Evolutionary conservation across 257 asterid species (phyloP).

Genomic region (Rubia yunnanensis): DNA sequence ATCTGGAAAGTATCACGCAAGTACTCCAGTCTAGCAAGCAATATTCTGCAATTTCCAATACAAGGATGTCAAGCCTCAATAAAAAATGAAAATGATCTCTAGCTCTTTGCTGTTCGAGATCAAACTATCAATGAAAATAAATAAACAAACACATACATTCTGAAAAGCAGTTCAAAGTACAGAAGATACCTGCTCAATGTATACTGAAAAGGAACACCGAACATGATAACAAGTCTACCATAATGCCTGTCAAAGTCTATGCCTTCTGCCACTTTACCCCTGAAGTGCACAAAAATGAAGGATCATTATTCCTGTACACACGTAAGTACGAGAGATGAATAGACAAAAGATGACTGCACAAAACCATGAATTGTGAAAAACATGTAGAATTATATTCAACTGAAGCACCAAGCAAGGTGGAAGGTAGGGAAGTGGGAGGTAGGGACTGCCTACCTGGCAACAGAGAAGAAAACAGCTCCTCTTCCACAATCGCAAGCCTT

Average conservation of each 20-base stretch:
- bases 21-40: slow-evolving; percentile 88
- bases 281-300: slow-evolving; percentile 23
- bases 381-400: not conserved
- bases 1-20: slow-evolving; percentile 93
- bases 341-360: not conserved
- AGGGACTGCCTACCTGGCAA: slow-evolving; percentile 61
- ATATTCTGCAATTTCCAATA: slow-evolving; percentile 50
- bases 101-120: not conserved
- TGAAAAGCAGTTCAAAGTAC: not conserved
- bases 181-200: slow-evolving; percentile 66
- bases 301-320: slow-evolving; percentile 1
- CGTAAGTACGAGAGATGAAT: not conserved
- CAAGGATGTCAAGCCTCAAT: slow-evolving; percentile 4
- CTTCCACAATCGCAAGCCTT: slow-evolving; percentile 99
- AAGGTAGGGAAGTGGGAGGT: not conserved
- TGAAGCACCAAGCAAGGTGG: not conserved
- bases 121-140: not conserved
- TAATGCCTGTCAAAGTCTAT: slow-evolving; percentile 97
- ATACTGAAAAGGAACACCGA: slow-evolving; percentile 92
- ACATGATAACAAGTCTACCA: slow-evolving; percentile 97
- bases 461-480: slow-evolving; percentile 98
- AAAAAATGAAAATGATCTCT: not conserved
- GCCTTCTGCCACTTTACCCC: slow-evolving; percentile 99
- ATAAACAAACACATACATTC: not conserved
- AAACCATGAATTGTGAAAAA: not conserved